Percentiles rank a stretch among this genome's conserved stretches.
Conservation (phyloP, 352 stramenopile species). For the Phytopythium kandeliae region DNA sequence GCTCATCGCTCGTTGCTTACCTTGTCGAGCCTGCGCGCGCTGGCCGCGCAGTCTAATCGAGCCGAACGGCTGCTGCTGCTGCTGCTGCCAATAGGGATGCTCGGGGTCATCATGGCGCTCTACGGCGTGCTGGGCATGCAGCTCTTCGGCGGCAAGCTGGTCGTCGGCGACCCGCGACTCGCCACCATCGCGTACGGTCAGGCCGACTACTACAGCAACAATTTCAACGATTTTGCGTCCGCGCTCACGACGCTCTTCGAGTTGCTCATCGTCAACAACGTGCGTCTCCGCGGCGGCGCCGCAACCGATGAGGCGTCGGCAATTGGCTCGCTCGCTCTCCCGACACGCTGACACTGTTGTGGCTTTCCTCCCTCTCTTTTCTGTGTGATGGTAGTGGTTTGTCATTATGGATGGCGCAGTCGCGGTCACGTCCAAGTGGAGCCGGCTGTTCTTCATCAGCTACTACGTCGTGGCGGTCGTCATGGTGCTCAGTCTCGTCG, state of each 20-base stretch:
- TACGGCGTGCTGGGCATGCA: constrained; percentile 57
- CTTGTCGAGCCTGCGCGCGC: no score
- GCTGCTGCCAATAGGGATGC: no score
- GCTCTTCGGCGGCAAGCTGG: constrained; percentile 55
- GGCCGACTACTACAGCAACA: constrained; percentile 61
- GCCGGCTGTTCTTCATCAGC: constrained; percentile 61
- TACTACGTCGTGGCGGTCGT: constrained; percentile 72
- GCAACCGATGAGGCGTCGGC: no score
- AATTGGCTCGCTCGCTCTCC: no score
- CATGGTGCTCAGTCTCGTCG: constrained; percentile 65
- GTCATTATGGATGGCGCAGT: constrained; percentile 61
- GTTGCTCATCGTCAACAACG: constrained; percentile 74
- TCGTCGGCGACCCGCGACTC: constrained; percentile 26
- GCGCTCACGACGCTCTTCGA: constrained; percentile 66
- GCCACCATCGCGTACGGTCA: constrained; percentile 33
- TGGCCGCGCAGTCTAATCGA: no score
- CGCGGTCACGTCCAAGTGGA: constrained; percentile 44
- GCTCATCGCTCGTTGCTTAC: neutral
- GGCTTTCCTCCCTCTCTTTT: no score
- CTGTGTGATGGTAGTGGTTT: constrained; percentile 32
- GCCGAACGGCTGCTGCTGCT: no score
- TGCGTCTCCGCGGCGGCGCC: constrained; percentile 15
- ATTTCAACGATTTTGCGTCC: constrained; percentile 71
- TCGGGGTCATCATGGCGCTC: constrained; percentile 53
- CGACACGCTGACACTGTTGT: no score